These are phyloP conservation scores for Neocatenulostroma microsporum DNA, from an alignment of 2,329 filamentous ascomycete species.

Conservation along the genomic window DNA sequence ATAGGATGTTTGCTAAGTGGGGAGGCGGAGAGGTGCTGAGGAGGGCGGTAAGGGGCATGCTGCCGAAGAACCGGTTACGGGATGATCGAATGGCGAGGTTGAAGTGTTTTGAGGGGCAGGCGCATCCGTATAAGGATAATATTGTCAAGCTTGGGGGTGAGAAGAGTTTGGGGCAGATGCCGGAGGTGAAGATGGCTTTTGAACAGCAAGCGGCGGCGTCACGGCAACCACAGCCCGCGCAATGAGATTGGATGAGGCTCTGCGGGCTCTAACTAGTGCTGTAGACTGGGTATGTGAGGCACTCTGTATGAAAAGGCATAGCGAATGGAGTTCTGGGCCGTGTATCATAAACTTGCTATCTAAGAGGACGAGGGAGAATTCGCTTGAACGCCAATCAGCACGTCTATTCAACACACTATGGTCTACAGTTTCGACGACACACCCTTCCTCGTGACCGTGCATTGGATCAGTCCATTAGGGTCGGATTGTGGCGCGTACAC, in stretches of 20 bases:
- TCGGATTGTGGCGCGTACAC: slow-evolving; percentile 89
- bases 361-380: background rate
- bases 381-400: slow-evolving; percentile 3
- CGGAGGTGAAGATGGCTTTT: slow-evolving; percentile 34
- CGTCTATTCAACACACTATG: background rate
- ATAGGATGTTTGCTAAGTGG: slow-evolving; percentile 86
- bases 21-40: slow-evolving; percentile 86
- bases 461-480: slow-evolving; percentile 93
- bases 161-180: slow-evolving; percentile 23
- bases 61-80: slow-evolving; percentile 90
- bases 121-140: slow-evolving; percentile 88
- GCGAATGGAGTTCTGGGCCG: too few species aligned
- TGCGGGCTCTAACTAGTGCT: too few species aligned
- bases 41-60: slow-evolving; percentile 90
- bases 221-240: background rate
- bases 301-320: too few species aligned
- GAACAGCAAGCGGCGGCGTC: slow-evolving; percentile 5
- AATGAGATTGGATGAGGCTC: background rate
- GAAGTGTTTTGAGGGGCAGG: slow-evolving; percentile 86
- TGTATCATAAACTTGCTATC: too few species aligned
- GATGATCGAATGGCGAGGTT: slow-evolving; percentile 79
- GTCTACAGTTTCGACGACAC: slow-evolving; percentile 18
- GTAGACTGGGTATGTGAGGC: too few species aligned
- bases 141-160: slow-evolving; percentile 57
- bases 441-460: slow-evolving; percentile 63